Evolutionary conservation across 139 green algal species (phyloP), one percentile per base, ranked within the genome.

Genomic region (Yamagishiella unicocca): DNA sequence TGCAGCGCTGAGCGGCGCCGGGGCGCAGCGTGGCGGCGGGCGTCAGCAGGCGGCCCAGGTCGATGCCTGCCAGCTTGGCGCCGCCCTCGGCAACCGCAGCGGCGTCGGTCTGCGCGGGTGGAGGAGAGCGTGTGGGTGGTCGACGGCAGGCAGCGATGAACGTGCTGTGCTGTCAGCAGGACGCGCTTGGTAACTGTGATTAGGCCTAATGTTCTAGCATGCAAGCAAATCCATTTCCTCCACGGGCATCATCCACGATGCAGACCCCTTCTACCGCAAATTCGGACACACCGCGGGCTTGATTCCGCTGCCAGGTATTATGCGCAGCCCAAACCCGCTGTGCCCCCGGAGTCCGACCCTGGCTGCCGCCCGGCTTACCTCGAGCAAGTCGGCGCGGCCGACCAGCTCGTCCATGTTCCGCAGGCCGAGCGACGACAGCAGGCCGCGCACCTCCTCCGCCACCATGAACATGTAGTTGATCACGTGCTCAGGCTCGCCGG

Each of bases 401-500:
- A 99, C 94, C 95, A 99, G 97, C 68, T 99, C 97, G 45, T 96
- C 75, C 37, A 99, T 91, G 66, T 71, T 96, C 67, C 87, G 71
- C 89, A 98, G 95, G 55, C 97, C 97, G 90, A 98, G 91, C n/a
- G 83, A 43, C 4, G 97, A 95, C 97, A 99, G 99, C 91, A 94
- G 91, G 64, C 95, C 92, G 38, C 97, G 91, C 84, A 97, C 90
- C 90, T 99, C 96, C 92, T 99, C 97, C 10, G 97, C 97, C 24
- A 99, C 93, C 95, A 99, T 97, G 93, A 98, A 99, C 61, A 99
- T 93, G 93, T 93, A 99, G 92, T 99, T 99, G 90, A 99, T 96
- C 42, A 99, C 97, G 82, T 98, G 89, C 92, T 99, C 97, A 3
- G 96, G 95, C 93, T 98, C 77, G 9, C 96, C 83, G 9, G 72